Evolutionary conservation across 129 eudicot species (phyloP), one percentile per base, ranked within the genome.

Genomic region (Flaveria robusta): DNA sequence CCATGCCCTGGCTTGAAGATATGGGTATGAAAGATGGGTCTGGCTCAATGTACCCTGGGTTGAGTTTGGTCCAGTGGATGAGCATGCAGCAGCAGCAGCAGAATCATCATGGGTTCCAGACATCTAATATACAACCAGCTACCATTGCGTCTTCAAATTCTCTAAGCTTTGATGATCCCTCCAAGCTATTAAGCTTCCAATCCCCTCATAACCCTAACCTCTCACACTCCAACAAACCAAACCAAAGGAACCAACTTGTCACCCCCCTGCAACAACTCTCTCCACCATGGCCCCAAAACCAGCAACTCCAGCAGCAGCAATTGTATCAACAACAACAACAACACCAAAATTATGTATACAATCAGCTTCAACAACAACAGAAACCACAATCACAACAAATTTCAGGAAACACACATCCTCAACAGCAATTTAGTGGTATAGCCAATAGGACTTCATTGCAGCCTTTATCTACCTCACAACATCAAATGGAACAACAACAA

Each of bases 61-160:
- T 93, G 81, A 90, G 89, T 81, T 83, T 93, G 71, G 97, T 84
- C 29, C 98, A 90, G 74, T 91, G 97, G 98, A 93, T 93, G 98
- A 93, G 82, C 85, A 93, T 93, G 98, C 98, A 93, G 60, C 98
- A 93, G 75, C 96, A 93, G 76, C 85, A 80, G 76, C 82, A 86
- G 46, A 34, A 34, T 34, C 39, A 34, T 34, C 46, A 7, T 41
- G 95, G 89, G 67, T 75, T 87, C 23, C 83, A 89, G 12, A 83
- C 84, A 82, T 14, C 70, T 58, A 70, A 74, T 18, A 54, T 54
- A 18, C 60, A 54, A 54, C 24, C 60, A 54, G 26, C 47, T 43
- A 12, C 47, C 47, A 43, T 43, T 43, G 47, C 19, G 2, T 54
- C 60, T 54, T 54, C 60, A 18, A 54, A 54, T 68, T 77, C 77